Conservation (phyloP, 2,329 filamentous ascomycete genomes). For the Aspergillus pseudotamarii region DNA sequence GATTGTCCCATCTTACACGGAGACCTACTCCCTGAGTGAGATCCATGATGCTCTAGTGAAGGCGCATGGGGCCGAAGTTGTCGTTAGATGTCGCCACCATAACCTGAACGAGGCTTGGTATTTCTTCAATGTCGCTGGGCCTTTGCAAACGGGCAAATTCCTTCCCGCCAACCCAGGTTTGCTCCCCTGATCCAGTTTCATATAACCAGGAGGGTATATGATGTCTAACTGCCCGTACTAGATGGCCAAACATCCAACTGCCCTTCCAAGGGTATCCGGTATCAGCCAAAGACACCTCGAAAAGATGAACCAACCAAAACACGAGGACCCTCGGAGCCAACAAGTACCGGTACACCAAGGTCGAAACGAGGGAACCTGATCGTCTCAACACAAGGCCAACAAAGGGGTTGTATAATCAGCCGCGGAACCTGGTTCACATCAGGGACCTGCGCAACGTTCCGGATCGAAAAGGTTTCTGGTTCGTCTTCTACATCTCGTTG, state of each 20-base stretch:
- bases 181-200: constrained; percentile 2
- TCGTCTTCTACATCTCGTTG: constrained; percentile 12
- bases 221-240: constrained; percentile 11
- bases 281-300: constrained; percentile 60
- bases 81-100: constrained; percentile 58
- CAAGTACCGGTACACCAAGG: constrained; percentile 47
- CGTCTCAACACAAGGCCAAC: constrained; percentile 45
- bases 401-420: constrained; percentile 66
- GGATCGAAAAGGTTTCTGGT: constrained; percentile 32
- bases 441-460: constrained; percentile 67
- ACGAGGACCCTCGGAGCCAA: constrained; percentile 33
- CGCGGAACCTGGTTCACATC: constrained; percentile 68
- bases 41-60: constrained; percentile 62
- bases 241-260: constrained; percentile 66
- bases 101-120: constrained; percentile 62
- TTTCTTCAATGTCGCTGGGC: constrained; percentile 63
- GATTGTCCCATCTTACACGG: constrained; percentile 54
- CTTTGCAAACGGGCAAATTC: constrained; percentile 40
- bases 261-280: constrained; percentile 63
- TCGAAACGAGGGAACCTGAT: constrained; percentile 64
- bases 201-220: background rate
- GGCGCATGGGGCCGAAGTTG: constrained; percentile 58
- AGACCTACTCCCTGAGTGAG: constrained; percentile 61
- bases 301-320: constrained; percentile 40
- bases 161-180: constrained; percentile 39